Evolutionary conservation across 2,329 filamentous ascomycete genomes (phyloP).

Genomic region (Ophiostoma ulmi): DNA sequence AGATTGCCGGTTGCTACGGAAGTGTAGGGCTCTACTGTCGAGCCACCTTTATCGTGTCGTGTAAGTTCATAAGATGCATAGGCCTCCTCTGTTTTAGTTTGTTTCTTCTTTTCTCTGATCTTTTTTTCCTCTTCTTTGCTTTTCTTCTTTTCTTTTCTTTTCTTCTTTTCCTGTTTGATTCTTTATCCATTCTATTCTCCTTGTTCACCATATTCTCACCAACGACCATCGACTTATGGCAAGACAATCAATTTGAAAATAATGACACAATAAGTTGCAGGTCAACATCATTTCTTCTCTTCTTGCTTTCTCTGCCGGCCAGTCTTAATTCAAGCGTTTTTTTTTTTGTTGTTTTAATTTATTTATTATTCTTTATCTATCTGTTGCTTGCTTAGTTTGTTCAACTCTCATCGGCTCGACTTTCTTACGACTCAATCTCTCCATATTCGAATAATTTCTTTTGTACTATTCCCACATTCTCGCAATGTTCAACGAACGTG

Average conservation of each 20-base stretch:
- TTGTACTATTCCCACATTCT: background rate
- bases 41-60: background rate
- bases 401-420: background rate
- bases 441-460: constrained; percentile 8
- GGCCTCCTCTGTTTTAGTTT: background rate
- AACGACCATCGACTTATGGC: constrained; percentile 12
- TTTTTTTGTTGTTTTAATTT: background rate
- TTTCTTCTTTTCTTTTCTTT: background rate
- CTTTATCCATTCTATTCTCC: background rate
- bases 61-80: background rate
- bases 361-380: background rate
- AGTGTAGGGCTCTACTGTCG: constrained; percentile 15
- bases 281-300: constrained; percentile 18
- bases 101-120: background rate
- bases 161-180: background rate
- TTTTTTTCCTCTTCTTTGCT: background rate
- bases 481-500: constrained; percentile 19
- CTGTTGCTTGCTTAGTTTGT: background rate
- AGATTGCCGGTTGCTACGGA: constrained; percentile 4
- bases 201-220: constrained; percentile 5
- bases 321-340: constrained; percentile 6
- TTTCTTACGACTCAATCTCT: background rate
- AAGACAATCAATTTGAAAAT: constrained; percentile 12
- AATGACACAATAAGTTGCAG: constrained; percentile 21
- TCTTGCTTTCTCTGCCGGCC: constrained; percentile 14